phyloP scores from a whole-genome alignment of 2,329 filamentous ascomycete species.

The Bipolaris oryzae region DNA sequence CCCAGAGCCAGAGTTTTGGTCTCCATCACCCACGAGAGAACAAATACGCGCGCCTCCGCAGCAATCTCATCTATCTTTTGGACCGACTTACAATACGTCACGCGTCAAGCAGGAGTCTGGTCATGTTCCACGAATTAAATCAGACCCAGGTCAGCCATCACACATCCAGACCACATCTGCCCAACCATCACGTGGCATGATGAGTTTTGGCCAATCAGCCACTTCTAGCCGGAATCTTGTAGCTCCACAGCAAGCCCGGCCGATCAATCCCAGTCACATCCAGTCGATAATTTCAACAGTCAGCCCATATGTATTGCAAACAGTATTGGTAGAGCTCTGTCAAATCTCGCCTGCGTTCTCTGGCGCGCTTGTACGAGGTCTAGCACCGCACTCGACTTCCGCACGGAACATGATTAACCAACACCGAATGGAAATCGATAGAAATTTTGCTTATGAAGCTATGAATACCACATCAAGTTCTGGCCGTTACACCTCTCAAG shows the following conservation, averaged over 20 bases:
- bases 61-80: constrained; percentile 20
- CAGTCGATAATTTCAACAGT: constrained; percentile 36
- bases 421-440: constrained; percentile 13
- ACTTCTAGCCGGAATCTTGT: background rate
- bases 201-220: background rate
- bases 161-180: background rate
- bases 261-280: constrained; percentile 35
- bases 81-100: background rate
- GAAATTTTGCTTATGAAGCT: constrained; percentile 14
- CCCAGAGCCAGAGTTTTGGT: constrained; percentile 26
- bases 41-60: constrained; percentile 10
- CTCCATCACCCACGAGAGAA: constrained; percentile 8
- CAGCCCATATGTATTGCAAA: constrained; percentile 22
- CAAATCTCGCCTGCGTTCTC: constrained; percentile 39
- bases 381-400: constrained; percentile 38
- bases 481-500: background rate
- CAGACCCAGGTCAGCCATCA: background rate
- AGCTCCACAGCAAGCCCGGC: constrained; percentile 15
- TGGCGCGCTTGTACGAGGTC: constrained; percentile 41
- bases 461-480: constrained; percentile 7
- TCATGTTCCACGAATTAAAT: background rate
- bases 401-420: constrained; percentile 28
- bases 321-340: constrained; percentile 38
- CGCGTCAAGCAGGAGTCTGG: constrained; percentile 4
- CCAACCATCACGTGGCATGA: constrained; percentile 1